Conservation (phyloP, 495 filamentous ascomycete genomes). For the Podospora sp. region DNA sequence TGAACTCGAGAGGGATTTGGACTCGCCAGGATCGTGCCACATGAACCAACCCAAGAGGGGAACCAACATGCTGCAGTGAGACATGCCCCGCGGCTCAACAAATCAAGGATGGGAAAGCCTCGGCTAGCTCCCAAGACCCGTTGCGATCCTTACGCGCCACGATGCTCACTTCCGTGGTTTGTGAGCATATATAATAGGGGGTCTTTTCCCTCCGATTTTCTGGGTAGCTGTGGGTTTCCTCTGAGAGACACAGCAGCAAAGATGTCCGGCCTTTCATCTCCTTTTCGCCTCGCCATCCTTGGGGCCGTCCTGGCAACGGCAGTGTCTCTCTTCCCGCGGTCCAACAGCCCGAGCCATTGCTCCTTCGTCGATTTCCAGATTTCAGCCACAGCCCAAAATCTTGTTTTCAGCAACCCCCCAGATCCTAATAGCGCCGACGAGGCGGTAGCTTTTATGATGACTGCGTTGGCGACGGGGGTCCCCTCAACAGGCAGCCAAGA, state of each 20-base stretch:
- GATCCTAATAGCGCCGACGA: not conserved
- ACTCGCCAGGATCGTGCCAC: too few relatives aligned
- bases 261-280: not conserved
- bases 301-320: not conserved
- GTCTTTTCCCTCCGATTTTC: too few relatives aligned
- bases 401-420: constrained; percentile 3
- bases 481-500: not conserved
- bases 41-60: too few relatives aligned
- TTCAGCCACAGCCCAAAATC: constrained; percentile 10
- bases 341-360: constrained; percentile 2
- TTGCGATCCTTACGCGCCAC: too few relatives aligned
- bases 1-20: too few relatives aligned
- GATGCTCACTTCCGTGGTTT: too few relatives aligned
- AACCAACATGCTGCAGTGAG: too few relatives aligned
- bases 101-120: too few relatives aligned
- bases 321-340: not conserved
- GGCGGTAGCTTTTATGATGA: not conserved
- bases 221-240: too few relatives aligned
- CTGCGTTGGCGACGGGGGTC: not conserved
- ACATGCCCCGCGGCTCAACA: too few relatives aligned
- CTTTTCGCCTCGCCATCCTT: not conserved
- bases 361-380: constrained; percentile 3
- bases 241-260: not conserved
- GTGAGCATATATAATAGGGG: too few relatives aligned
- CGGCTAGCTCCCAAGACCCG: too few relatives aligned